phyloP scores from a whole-genome alignment of 352 stramenopile species.

The Phytophthora boehmeriae region DNA sequence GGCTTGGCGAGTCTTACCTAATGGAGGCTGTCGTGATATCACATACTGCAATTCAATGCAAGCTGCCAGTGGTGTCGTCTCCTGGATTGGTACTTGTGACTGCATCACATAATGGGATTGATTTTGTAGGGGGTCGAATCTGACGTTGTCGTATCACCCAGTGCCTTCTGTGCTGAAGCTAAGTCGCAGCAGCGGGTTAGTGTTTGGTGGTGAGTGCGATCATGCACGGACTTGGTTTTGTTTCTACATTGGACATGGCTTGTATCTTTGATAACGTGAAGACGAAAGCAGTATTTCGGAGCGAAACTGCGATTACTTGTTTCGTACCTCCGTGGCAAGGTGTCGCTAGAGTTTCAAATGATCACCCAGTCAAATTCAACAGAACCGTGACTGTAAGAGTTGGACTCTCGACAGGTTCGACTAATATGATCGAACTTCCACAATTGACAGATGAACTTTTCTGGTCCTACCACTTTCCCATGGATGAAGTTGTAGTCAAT shows the following conservation, averaged over 20 bases:
- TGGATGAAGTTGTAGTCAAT: conserved; percentile 8
- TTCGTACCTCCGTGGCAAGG: conserved; percentile 30
- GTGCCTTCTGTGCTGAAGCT: conserved; percentile 11
- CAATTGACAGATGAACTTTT: conserved; percentile 5
- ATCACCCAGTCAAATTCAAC: neutral
- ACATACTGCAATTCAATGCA: conserved; percentile 35
- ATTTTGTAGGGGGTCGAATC: conserved; percentile 32
- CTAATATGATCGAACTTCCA: neutral
- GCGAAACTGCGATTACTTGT: conserved; percentile 19
- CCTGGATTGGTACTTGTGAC: conserved; percentile 22
- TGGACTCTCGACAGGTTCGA: neutral
- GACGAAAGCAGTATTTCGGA: conserved; percentile 19
- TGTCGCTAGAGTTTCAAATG: neutral
- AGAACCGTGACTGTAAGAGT: conserved; percentile 8
- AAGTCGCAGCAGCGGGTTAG: conserved; percentile 24
- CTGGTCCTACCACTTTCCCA: conserved; percentile 31
- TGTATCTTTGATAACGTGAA: conserved; percentile 27
- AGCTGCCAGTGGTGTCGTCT: conserved; percentile 19
- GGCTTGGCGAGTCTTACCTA: conserved; percentile 32
- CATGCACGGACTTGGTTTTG: conserved; percentile 27
- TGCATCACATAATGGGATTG: conserved; percentile 47
- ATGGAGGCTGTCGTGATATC: conserved; percentile 28
- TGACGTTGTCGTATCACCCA: conserved; percentile 26
- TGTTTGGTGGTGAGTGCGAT: conserved; percentile 40
- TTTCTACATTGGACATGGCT: conserved; percentile 19